Conservation (phyloP, 495 filamentous ascomycete species). For the Penicillium paxilli region DNA sequence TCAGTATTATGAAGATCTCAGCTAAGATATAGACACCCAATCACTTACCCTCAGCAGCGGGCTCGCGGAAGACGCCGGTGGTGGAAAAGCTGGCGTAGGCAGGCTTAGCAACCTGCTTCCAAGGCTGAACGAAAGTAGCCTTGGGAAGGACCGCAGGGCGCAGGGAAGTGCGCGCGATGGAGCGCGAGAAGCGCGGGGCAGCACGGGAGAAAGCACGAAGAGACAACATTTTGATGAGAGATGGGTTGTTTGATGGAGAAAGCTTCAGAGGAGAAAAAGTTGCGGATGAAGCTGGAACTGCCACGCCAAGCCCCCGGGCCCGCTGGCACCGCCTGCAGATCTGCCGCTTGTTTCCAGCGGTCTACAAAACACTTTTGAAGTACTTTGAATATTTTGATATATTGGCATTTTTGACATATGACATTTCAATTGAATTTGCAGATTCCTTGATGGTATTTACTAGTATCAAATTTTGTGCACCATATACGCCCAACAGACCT, state of each 20-base stretch:
- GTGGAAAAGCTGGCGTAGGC: constrained; percentile 74
- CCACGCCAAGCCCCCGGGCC: constrained; percentile 32
- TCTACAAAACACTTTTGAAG: not conserved
- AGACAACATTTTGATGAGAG: constrained; percentile 66
- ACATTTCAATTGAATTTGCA: too few species aligned
- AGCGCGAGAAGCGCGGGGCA: constrained; percentile 66
- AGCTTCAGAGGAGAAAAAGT: constrained; percentile 19
- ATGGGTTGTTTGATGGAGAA: constrained; percentile 19
- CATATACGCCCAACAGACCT: constrained; percentile 29
- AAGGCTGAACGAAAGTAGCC: constrained; percentile 46
- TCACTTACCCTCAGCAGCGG: constrained; percentile 58
- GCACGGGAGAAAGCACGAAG: constrained; percentile 70
- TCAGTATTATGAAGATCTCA: not conserved
- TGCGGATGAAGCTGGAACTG: constrained; percentile 18
- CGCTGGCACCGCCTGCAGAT: constrained; percentile 21
- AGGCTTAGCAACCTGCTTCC: constrained; percentile 52
- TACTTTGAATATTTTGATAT: too few species aligned
- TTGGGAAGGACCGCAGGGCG: constrained; percentile 50
- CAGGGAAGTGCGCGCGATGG: constrained; percentile 48
- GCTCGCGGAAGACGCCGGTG: constrained; percentile 54
- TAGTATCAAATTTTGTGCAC: constrained; percentile 6
- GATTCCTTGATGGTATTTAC: not conserved
- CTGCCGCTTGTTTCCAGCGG: constrained; percentile 12
- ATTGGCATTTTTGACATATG: too few species aligned
- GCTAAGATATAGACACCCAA: too few species aligned